Conservation (phyloP, 2,329 filamentous ascomycete species). For the Scolecobasidium constrictum region DNA sequence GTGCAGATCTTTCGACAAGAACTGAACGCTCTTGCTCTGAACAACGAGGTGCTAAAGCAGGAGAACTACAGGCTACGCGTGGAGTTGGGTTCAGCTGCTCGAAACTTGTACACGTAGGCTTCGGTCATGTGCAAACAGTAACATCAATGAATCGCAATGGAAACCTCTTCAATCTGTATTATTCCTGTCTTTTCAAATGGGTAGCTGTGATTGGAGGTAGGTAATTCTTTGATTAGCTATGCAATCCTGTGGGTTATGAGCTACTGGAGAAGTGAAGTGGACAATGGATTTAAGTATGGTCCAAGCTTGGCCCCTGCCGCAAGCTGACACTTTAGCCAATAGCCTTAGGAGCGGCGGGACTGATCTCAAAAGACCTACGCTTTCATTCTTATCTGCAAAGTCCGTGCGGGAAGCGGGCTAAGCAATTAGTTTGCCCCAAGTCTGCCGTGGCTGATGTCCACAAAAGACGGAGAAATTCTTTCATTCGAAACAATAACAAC, state of each 20-base stretch:
- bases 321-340: slow-evolving; percentile 6
- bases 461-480: slow-evolving; percentile 8
- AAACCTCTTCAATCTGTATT: slow-evolving; percentile 9
- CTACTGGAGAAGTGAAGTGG: slow-evolving; percentile 10
- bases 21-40: slow-evolving; percentile 11
- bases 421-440: slow-evolving; percentile 7
- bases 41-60: slow-evolving; percentile 10
- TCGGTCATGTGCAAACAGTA: slow-evolving; percentile 11
- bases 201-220: too few relatives aligned
- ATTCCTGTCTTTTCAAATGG: slow-evolving; percentile 9
- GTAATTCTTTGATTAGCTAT: too few relatives aligned
- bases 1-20: slow-evolving; percentile 11
- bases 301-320: slow-evolving; percentile 10
- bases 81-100: slow-evolving; percentile 10
- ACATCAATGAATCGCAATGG: slow-evolving; percentile 8
- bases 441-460: slow-evolving; percentile 1
- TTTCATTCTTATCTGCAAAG: slow-evolving; percentile 8
- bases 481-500: slow-evolving; percentile 10
- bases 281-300: slow-evolving; percentile 11
- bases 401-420: slow-evolving; percentile 6
- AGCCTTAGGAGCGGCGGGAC: slow-evolving; percentile 4
- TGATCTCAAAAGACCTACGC: slow-evolving; percentile 6
- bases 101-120: slow-evolving; percentile 10
- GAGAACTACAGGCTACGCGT: slow-evolving; percentile 11
- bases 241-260: too few relatives aligned